phyloP scores from a whole-genome alignment of 345 rosid species.

The Salix koriyanagi region DNA sequence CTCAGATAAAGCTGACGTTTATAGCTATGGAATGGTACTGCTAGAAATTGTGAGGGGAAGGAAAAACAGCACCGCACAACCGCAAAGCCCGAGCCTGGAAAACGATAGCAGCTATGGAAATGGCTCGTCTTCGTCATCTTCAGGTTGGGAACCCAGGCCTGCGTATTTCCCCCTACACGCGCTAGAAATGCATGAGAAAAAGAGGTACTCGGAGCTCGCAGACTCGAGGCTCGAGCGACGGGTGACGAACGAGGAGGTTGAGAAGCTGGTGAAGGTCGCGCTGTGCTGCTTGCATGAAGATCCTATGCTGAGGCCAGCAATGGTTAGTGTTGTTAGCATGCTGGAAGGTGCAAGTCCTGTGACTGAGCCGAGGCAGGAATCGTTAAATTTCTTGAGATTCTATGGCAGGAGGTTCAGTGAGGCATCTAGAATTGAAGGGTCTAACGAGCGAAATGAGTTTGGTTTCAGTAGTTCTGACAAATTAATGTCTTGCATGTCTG shows the following conservation, averaged over 20 bases:
- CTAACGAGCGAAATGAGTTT: conserved; percentile 26
- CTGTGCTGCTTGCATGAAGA: conserved; percentile 28
- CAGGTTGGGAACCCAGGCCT: neutral
- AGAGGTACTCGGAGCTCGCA: conserved; percentile 67
- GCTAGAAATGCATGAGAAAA: conserved; percentile 20
- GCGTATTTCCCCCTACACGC: conserved; percentile 64
- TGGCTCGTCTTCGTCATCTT: conserved; percentile 16
- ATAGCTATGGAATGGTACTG: too few species aligned
- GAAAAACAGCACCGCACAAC: conserved; percentile 5
- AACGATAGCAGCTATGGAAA: conserved; percentile 10
- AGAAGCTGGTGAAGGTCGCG: conserved; percentile 16
- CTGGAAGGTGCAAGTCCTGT: conserved; percentile 18
- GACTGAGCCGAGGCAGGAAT: conserved; percentile 60
- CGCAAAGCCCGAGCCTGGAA: conserved; percentile 12
- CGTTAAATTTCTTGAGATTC: conserved; percentile 72
- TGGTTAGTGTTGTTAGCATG: conserved; percentile 23
- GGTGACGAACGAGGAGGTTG: conserved; percentile 42
- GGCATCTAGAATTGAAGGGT: conserved; percentile 54
- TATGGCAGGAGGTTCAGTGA: conserved; percentile 76
- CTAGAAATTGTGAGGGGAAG: too few species aligned
- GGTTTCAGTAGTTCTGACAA: conserved; percentile 26
- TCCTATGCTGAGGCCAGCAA: conserved; percentile 16
- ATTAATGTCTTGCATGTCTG: conserved; percentile 55
- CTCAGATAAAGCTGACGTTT: conserved; percentile 22
- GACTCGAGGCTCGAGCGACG: conserved; percentile 76